Evolutionary conservation across 2,329 filamentous ascomycete species (phyloP), one percentile per base, ranked within the genome.

Genomic region (Capronia americana): DNA sequence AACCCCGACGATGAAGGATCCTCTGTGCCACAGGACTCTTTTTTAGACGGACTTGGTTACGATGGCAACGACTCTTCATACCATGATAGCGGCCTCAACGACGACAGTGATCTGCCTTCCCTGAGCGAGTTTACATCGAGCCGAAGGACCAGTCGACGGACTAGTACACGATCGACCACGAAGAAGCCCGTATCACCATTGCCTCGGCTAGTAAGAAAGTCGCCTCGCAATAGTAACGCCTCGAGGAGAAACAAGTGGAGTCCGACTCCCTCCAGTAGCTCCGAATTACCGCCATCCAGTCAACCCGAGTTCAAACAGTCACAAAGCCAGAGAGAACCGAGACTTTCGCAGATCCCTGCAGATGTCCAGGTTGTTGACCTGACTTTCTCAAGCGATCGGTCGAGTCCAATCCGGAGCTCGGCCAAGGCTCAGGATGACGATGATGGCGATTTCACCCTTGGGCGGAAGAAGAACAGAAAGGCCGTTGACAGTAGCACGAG

Each of bases 351-450:
- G 55, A 68, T 73, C 17, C 69, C 73, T 10, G 50, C 66, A 11
- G 65, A 64, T 26, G 69, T 74, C 28, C 69, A 73, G 44, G 59
- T 79, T 32, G 73, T 80, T 34, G 79, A 80, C 63, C 69, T 80
- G 51, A 80, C 79, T 8, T 69, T 74, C n/a, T 76, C 75, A 12
- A 80, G 77, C 65, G 76, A 77, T 23, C 68, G 70, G 0, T 66
- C 23, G 38, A 67, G 64, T 48, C 65, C 70, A 12, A 20, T 24
- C 8, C 57, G 65, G 26, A 67, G 64, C 46, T 63, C 70, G 8
- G 8, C n/a, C 17, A 61, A 68, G 23, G 32, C 38, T 17, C 7
- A 14, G 46, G 46, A 51, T 20, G 48, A 54, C 23, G 61, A 67
- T 34, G 54, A 38, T 14, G 65, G 64, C 41, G 32, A 38, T 11